Percentiles rank a stretch among this genome's conserved stretches.
These are phyloP conservation scores for Metschnikowia rubicola DNA, from an alignment of 805 yeast genomes.

Conservation along the genomic window DNA sequence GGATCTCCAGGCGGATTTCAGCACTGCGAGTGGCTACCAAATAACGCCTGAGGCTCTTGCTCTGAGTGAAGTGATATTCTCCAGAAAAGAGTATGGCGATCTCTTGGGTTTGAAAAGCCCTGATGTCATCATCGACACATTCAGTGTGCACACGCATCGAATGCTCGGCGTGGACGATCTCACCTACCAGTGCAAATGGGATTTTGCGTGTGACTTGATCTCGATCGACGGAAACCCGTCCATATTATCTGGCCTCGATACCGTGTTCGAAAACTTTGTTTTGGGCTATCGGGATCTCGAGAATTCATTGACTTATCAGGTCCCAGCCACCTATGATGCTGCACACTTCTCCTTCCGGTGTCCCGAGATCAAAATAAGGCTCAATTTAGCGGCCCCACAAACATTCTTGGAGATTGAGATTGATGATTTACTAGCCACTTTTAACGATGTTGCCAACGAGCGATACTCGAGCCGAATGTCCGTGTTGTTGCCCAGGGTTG, in stretches of 20 bases:
- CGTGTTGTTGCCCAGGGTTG: slow-evolving; percentile 47
- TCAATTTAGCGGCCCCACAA: slow-evolving; percentile 31
- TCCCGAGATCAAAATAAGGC: slow-evolving; percentile 41
- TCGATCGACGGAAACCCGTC: slow-evolving; percentile 47
- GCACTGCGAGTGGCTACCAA: slow-evolving; percentile 44
- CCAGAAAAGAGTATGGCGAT: slow-evolving; percentile 23
- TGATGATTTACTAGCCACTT: slow-evolving; percentile 33
- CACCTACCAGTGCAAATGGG: slow-evolving; percentile 90
- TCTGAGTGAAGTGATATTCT: slow-evolving; percentile 22
- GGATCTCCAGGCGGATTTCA: slow-evolving; percentile 78
- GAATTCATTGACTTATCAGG: slow-evolving; percentile 60
- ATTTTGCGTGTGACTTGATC: slow-evolving; percentile 63
- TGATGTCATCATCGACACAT: slow-evolving; percentile 54
- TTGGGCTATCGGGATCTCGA: slow-evolving; percentile 73
- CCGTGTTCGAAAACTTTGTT: slow-evolving; percentile 46
- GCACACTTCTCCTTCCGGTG: slow-evolving; percentile 58
- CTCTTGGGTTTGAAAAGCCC: slow-evolving; percentile 21
- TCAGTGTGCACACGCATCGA: slow-evolving; percentile 78
- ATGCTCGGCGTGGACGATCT: slow-evolving; percentile 86
- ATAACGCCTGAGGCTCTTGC: slow-evolving; percentile 20
- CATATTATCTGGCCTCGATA: slow-evolving; percentile 42
- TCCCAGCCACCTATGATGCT: slow-evolving; percentile 62
- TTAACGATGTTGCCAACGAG: slow-evolving; percentile 68
- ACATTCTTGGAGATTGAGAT: slow-evolving; percentile 17
- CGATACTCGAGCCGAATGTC: slow-evolving; percentile 58